Evolutionary conservation across 805 yeast genomes (phyloP), one percentile per base, ranked within the genome.

Genomic region (Teunomyces aglyptinius): DNA sequence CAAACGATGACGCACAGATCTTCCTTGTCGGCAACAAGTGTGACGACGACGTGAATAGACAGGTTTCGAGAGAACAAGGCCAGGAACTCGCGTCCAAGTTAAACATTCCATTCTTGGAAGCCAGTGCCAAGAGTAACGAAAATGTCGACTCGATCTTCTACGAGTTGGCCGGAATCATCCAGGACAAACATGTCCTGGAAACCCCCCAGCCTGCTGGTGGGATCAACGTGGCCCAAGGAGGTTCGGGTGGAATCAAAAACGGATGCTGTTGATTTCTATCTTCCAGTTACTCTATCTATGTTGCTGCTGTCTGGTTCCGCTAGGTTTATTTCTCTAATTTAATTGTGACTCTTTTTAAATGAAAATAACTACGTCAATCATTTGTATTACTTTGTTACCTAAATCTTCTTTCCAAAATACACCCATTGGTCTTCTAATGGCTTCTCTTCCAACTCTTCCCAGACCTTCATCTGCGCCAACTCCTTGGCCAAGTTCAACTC

Each of bases 21-120:
- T 84, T 92, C 62, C 76, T 94, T 55, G 97, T 94, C 12, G 99
- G 97, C 53, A 94, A 94, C 77, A 94, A 94, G 76, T 85, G 87
- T 65, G 99, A 94, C 62, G 94, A 91, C 71, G 83, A 78, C 44
- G 92, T 84, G 50, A 80, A 86, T 55, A 84, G 99, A 69, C 91
- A 86, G 47, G 96, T 94, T 10, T 75, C 91, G 19, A 77, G 80
- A 48, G 96, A 92, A 61, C 96, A 92, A 68, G 99, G 98, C 60
- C 89, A 86, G 64, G 82, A 80, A 16, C 75, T 94, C 54, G 97
- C 98, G 22, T 78, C 82, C 49, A 95, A 86, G 67, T 77, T 94
- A 56, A 88, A 88, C 46, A 77, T 94, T 46, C 96, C 96, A 26
- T 94, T 94, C 69, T 77, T 94, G 62, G 99, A 94, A 74, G 95